A percentile compares a stretch with the other conserved stretches of the same genome.
phyloP scores from a whole-genome alignment of 768 basidiomycete genomes.

The Paxillus involutus region DNA sequence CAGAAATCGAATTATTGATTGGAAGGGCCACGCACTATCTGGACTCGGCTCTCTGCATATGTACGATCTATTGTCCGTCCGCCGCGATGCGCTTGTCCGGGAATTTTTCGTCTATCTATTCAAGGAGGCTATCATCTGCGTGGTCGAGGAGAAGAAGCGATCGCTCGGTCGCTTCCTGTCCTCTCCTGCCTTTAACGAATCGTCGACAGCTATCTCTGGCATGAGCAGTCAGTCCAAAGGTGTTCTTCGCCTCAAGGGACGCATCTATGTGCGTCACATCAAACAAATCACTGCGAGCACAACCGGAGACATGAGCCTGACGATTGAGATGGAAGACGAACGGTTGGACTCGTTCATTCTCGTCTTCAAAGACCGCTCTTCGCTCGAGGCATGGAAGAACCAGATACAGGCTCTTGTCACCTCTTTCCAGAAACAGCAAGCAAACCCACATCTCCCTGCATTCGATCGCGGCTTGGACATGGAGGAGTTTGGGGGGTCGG shows the following conservation, averaged over 20 bases:
- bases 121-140: conserved; percentile 96
- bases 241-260: conserved; percentile 87
- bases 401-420: conserved; percentile 80
- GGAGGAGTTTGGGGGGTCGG: conserved; percentile 78
- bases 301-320: conserved; percentile 85
- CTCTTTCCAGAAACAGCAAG: conserved; percentile 60
- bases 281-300: conserved; percentile 83
- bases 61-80: conserved; percentile 88
- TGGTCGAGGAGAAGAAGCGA: conserved; percentile 93
- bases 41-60: conserved; percentile 88
- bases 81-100: conserved; percentile 84
- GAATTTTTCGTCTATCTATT: conserved; percentile 98
- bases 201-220: conserved; percentile 40
- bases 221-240: conserved; percentile 44
- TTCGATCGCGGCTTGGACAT: conserved; percentile 48
- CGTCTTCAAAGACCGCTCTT: conserved; percentile 88
- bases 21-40: conserved; percentile 92
- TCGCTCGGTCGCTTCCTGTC: conserved; percentile 74
- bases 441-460: conserved; percentile 30
- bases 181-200: conserved; percentile 56
- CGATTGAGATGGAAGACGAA: conserved; percentile 98
- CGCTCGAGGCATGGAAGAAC: conserved; percentile 85
- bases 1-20: conserved; percentile 87
- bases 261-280: conserved; percentile 96
- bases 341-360: conserved; percentile 92